Conservation (phyloP, 306 rosid species). For the Heteromeles arbutifolia region DNA sequence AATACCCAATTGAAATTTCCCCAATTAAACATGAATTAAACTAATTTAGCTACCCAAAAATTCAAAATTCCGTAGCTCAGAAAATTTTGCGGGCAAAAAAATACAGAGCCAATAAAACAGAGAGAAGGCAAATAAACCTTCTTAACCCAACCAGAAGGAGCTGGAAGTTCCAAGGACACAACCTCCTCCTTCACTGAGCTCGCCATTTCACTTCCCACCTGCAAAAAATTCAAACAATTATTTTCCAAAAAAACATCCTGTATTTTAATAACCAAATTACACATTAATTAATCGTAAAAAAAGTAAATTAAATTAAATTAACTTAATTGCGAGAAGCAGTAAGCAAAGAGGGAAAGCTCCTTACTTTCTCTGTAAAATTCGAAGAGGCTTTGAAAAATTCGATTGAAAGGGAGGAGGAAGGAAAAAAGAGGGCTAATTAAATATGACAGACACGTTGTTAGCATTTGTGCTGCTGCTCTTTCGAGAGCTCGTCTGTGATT, state of each 20-base stretch:
- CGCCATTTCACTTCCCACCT: constrained; percentile 69
- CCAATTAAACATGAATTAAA: constrained; percentile 3
- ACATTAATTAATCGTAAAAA: not conserved
- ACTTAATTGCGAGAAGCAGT: not conserved
- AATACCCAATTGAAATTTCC: constrained; percentile 24
- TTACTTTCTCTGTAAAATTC: constrained; percentile 1
- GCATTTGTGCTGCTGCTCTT: constrained; percentile 11
- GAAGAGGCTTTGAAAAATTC: not conserved
- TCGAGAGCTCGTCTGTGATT: not conserved
- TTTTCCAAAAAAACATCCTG: not conserved
- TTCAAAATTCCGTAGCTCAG: not conserved
- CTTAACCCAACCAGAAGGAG: constrained; percentile 95
- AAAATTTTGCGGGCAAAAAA: not conserved
- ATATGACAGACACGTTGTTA: constrained; percentile 16
- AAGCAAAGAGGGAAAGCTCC: not conserved
- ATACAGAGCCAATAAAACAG: not conserved
- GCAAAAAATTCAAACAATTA: constrained; percentile 24
- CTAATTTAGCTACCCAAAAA: constrained; percentile 4
- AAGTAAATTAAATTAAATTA: not conserved
- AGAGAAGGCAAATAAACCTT: constrained; percentile 40
- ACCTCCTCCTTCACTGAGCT: constrained; percentile 71
- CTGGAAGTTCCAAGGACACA: constrained; percentile 82
- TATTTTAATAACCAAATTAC: not conserved
- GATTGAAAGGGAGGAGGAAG: not conserved
- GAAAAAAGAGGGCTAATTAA: not conserved